Conservation (phyloP, 2,329 filamentous ascomycete species). For the Epichloe gansuensis region DNA sequence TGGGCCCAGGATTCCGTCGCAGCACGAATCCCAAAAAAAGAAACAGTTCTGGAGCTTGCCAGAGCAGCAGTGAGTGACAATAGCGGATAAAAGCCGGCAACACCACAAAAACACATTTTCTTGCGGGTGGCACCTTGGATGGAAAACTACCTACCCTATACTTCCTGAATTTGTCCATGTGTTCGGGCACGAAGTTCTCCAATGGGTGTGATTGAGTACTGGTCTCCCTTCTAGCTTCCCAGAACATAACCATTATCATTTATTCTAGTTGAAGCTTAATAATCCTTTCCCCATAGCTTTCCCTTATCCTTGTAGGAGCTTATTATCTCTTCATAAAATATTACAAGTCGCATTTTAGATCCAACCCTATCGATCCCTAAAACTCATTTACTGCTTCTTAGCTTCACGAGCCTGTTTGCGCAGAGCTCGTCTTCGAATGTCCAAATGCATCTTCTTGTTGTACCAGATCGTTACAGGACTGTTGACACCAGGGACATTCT, state of each 20-base stretch:
- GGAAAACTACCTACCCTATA: background rate
- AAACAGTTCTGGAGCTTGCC: background rate
- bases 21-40: background rate
- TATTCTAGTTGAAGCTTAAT: background rate
- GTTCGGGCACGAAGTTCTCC: too few species aligned
- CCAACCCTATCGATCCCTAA: background rate
- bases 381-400: conserved; percentile 44
- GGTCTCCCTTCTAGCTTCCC: background rate
- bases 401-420: conserved; percentile 72
- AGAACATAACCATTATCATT: background rate
- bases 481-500: conserved; percentile 41
- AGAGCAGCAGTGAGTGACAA: background rate
- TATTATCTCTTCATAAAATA: background rate
- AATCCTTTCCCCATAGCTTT: background rate
- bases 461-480: conserved; percentile 32
- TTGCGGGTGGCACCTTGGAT: background rate
- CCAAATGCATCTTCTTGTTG: conserved; percentile 61
- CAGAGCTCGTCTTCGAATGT: conserved; percentile 70
- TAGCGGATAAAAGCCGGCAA: background rate
- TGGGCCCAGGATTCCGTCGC: background rate
- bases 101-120: background rate
- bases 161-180: too few species aligned
- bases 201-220: too few species aligned
- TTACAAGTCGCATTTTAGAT: background rate
- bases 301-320: background rate